Base-by-base conservation (phyloP, 768 basidiomycete species). In the Podaxis carcinomalis region DNA sequence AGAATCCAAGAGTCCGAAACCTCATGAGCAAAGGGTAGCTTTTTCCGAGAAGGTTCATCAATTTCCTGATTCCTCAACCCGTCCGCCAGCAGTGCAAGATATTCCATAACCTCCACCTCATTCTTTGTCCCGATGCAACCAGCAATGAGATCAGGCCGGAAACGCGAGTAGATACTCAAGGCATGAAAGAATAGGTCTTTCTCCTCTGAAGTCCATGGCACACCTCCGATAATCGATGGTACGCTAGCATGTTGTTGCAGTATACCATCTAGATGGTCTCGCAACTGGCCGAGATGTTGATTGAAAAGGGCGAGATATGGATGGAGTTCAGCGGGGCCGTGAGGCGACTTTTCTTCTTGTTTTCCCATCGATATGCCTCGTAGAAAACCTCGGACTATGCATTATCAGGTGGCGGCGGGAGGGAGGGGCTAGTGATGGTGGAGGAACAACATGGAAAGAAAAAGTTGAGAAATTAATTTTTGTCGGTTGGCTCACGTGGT, bases 131-230 rank as follows among this genome's bases (percentile, higher is more conserved):
- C 77, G n/a, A 93, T 75, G 52, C 80, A 80, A 4, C 75, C 77
- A 0, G 90, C 85, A 53, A 95, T 88, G 51, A 93, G 79, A 70
- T 94, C 93, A 0, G 91, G 89, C 21, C 90, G 75, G 46, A 89
- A 78, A 25, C 89, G 81, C 19, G 92, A 93, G 71, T 89, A 75
- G 1, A 85, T 70, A 27, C 80, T 72, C 21, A 94, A 71, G 0
- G 82, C 87, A 69, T 83, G 87, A 70, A 93, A 94, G 73, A 94
- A 91, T 0, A 68, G 64, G 27, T 84, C 77, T 63, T 89, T 88
- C 67, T 95, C 93, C n/a, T 73, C 64, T 0, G 78, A 69, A 3
- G 87, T 84, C 92, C 92, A 94, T 61, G 74, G 78, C 40, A 78
- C 73, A 66, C 19, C 65, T 35, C 39, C 59, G 25, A 64, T 36